These are phyloP conservation scores for Tuber magnatum DNA, from an alignment of 495 filamentous ascomycete species.

Conservation along the genomic window DNA sequence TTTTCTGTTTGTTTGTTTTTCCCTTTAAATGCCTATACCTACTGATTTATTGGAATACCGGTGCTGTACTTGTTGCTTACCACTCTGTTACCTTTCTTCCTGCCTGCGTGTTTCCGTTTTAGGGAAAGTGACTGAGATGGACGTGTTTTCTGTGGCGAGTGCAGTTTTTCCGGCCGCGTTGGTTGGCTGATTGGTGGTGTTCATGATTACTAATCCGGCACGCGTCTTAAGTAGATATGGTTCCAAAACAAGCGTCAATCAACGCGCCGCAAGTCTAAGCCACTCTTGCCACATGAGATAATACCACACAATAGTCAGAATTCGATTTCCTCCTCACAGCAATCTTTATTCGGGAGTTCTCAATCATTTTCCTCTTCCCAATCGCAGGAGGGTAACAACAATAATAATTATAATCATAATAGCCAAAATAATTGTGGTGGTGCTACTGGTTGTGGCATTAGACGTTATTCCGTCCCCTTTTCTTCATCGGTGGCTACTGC, in stretches of 20 bases:
- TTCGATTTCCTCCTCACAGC: constrained; percentile 21
- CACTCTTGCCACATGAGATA: constrained; percentile 74
- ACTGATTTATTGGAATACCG: background rate
- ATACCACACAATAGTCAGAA: constrained; percentile 33
- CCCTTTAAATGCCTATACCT: background rate
- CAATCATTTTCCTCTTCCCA: constrained; percentile 26
- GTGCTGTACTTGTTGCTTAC: background rate
- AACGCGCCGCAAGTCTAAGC: constrained; percentile 81
- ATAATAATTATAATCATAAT: constrained; percentile 7
- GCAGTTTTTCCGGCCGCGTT: background rate
- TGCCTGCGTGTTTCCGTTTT: background rate
- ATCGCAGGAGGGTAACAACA: constrained; percentile 8
- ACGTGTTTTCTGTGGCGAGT: constrained; percentile 1
- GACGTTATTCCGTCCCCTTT: background rate
- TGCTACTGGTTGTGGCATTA: background rate
- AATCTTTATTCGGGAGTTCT: constrained; percentile 25
- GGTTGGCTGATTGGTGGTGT: background rate
- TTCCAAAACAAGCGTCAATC: constrained; percentile 97
- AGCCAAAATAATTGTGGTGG: background rate
- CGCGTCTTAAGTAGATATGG: constrained; percentile 67
- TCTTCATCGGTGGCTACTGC: background rate
- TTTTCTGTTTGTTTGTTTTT: background rate
- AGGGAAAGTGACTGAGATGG: background rate
- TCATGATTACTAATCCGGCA: background rate
- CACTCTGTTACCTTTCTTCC: background rate